phyloP scores from a whole-genome alignment of 106 monocot species.

The Gastrodia elata region DNA sequence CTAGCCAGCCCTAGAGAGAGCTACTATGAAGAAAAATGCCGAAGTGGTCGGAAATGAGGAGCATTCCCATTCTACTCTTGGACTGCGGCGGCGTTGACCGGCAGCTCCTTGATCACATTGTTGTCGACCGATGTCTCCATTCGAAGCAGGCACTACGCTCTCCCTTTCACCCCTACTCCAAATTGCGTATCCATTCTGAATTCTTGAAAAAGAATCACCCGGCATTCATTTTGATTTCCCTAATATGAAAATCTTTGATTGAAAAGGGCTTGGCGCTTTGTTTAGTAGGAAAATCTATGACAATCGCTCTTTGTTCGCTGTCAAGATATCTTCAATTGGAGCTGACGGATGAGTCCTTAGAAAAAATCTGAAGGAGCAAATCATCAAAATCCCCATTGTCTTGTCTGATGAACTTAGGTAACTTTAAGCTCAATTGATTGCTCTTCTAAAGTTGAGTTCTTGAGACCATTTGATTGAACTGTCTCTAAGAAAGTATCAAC shows the following conservation, averaged over 20 bases:
- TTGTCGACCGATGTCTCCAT: conserved; percentile 64
- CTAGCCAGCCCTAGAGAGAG: too few relatives aligned
- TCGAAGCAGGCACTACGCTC: conserved; percentile 39
- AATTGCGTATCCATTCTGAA: neutral
- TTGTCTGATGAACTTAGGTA: conserved; percentile 27
- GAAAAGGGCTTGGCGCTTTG: conserved; percentile 61
- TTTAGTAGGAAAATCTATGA: conserved; percentile 74
- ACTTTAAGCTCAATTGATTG: neutral
- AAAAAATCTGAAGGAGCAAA: conserved; percentile 48
- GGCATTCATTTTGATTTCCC: conserved; percentile 3
- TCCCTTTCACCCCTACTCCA: neutral
- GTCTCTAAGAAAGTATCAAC: too few relatives aligned
- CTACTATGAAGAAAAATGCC: too few relatives aligned
- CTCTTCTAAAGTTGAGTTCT: too few relatives aligned
- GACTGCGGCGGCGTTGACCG: conserved; percentile 96
- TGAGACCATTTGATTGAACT: too few relatives aligned
- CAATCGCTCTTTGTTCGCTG: conserved; percentile 60
- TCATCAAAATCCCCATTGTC: conserved; percentile 53
- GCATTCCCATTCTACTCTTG: conserved; percentile 58
- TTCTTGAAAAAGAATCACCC: neutral
- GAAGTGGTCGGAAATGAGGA: conserved; percentile 32
- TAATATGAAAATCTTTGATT: too few relatives aligned
- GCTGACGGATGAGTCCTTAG: conserved; percentile 41
- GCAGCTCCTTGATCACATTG: conserved; percentile 75
- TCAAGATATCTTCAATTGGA: conserved; percentile 35